A percentile compares a stretch with the other conserved stretches of the same genome.
Conservation (phyloP, 352 stramenopile species). For the Stramenopiles sp. region DNA sequence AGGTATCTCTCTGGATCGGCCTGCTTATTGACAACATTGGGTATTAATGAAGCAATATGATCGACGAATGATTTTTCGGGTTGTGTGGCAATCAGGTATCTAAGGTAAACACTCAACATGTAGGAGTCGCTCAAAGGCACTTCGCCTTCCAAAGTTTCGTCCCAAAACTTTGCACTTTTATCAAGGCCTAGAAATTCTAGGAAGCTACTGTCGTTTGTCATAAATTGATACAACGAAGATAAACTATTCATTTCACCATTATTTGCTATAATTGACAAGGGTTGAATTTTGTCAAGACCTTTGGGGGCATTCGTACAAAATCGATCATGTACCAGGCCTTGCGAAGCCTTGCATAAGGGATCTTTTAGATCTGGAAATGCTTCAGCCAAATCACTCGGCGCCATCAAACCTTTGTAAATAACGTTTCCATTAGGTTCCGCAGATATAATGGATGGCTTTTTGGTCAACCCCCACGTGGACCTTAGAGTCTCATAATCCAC, state of each 20-base stretch:
- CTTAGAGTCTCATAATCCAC: not conserved
- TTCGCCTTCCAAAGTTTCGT: not conserved
- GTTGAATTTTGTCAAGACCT: conserved; percentile 80
- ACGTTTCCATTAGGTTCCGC: not conserved
- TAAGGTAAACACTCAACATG: not conserved
- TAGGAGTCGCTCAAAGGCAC: not conserved
- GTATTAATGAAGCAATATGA: not conserved
- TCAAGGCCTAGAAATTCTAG: not conserved
- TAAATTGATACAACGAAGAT: not conserved
- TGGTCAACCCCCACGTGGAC: not conserved
- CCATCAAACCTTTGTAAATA: not conserved
- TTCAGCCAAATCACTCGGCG: not conserved
- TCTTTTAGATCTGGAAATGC: not conserved
- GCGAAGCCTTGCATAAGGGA: not conserved
- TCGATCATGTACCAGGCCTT: conserved; percentile 69
- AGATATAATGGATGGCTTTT: not conserved
- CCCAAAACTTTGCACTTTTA: not conserved
- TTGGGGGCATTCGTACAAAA: conserved; percentile 97
- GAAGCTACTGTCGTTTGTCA: not conserved
- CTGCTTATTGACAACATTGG: not conserved
- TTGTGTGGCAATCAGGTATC: not conserved
- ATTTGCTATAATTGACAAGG: conserved; percentile 92
- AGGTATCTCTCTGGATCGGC: not conserved
- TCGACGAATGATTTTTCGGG: not conserved
- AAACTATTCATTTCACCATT: conserved; percentile 91